These are phyloP conservation scores for Suhomyces ambrosiae DNA, from an alignment of 1,139 yeast genomes.

Conservation along the genomic window DNA sequence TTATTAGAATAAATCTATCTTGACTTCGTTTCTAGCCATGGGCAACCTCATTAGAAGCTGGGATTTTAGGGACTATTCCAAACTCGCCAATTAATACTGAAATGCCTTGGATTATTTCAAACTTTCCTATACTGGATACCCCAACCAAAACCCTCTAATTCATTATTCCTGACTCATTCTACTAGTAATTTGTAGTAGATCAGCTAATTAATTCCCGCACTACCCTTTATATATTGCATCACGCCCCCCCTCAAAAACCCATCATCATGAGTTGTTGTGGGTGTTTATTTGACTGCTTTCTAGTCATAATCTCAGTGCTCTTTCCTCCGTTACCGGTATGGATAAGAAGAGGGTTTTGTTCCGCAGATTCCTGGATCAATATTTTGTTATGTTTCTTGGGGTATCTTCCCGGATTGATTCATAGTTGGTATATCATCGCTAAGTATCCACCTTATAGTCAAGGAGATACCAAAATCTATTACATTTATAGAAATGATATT, in stretches of 20 bases:
- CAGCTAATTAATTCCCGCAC: too few species aligned
- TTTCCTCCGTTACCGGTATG: slow-evolving; percentile 76
- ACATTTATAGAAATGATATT: slow-evolving; percentile 35
- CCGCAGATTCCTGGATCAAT: slow-evolving; percentile 62
- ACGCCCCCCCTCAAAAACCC: neutral
- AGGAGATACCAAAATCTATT: slow-evolving; percentile 33
- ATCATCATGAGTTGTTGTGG: slow-evolving; percentile 17
- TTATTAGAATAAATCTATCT: too few species aligned
- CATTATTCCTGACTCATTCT: too few species aligned
- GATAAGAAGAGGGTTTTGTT: slow-evolving; percentile 66
- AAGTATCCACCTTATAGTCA: slow-evolving; percentile 35
- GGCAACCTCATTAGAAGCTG: too few species aligned
- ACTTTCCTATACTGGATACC: too few species aligned
- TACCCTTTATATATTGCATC: neutral
- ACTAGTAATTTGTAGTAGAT: too few species aligned
- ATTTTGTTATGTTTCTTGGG: slow-evolving; percentile 60
- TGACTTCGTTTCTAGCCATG: too few species aligned
- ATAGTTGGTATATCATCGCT: slow-evolving; percentile 65
- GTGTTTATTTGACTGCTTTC: slow-evolving; percentile 49
- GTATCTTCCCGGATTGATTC: slow-evolving; percentile 69
- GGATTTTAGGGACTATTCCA: too few species aligned
- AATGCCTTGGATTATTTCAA: too few species aligned
- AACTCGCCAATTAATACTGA: too few species aligned
- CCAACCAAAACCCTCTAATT: too few species aligned
- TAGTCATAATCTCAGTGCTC: slow-evolving; percentile 60